These are phyloP conservation scores for Salix udensis DNA, from an alignment of 345 rosid species.

Conservation along the genomic window DNA sequence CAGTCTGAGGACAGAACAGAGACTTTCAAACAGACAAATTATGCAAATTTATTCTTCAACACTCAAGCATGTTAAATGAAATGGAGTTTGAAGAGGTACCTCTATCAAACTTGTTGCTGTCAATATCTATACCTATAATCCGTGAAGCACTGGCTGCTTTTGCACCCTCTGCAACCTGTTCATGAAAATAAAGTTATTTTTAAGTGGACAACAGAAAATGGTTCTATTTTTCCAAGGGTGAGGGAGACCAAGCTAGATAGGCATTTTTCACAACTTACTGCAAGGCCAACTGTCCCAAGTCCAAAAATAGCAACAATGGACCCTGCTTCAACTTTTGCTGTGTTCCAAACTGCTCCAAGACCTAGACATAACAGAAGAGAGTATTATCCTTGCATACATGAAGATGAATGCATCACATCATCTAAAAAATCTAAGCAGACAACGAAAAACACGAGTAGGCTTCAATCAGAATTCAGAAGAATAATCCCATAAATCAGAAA, in stretches of 20 bases:
- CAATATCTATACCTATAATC: slow-evolving; percentile 89
- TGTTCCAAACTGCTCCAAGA: slow-evolving; percentile 99
- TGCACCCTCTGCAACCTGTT: slow-evolving; percentile 97
- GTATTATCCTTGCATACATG: background rate
- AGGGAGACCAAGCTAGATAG: background rate
- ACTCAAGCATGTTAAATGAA: background rate
- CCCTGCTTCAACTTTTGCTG: slow-evolving; percentile 95
- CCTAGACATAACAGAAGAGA: slow-evolving; percentile 35
- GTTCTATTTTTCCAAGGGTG: background rate
- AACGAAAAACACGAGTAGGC: background rate
- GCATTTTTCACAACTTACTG: slow-evolving; percentile 47
- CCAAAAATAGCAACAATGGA: slow-evolving; percentile 90
- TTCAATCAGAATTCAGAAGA: background rate
- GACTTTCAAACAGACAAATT: background rate
- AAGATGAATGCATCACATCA: background rate
- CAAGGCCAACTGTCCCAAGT: slow-evolving; percentile 98
- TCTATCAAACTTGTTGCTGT: slow-evolving; percentile 64
- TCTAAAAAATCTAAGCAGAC: background rate
- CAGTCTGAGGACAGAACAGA: background rate
- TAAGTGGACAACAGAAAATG: background rate
- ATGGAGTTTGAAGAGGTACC: slow-evolving; percentile 34
- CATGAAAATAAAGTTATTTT: background rate
- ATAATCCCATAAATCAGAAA: background rate
- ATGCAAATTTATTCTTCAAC: background rate
- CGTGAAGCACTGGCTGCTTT: slow-evolving; percentile 95